These are phyloP conservation scores for Lyophyllum semitale DNA, from an alignment of 768 basidiomycete genomes.

Conservation along the genomic window DNA sequence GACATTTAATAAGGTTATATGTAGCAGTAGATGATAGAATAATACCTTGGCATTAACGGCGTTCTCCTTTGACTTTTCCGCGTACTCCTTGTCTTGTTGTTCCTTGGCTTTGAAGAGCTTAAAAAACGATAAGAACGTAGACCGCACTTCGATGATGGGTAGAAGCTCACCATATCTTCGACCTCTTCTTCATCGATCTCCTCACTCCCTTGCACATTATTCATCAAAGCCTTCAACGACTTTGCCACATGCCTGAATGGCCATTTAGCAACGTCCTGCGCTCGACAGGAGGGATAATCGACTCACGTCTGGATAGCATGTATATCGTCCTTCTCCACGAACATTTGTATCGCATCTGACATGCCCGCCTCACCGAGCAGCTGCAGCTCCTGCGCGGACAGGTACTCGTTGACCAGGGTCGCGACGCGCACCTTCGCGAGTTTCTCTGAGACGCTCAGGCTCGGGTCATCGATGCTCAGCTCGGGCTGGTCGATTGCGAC, in stretches of 20 bases:
- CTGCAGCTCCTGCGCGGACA: constrained; percentile 91
- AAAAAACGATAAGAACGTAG: neutral
- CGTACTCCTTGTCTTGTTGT: constrained; percentile 64
- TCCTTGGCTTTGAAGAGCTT: constrained; percentile 75
- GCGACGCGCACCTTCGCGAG: constrained; percentile 81
- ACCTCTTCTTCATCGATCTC: constrained; percentile 74
- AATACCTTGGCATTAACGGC: constrained; percentile 45
- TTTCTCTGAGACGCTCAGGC: constrained; percentile 67
- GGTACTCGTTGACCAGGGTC: constrained; percentile 88
- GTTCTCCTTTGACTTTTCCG: constrained; percentile 44
- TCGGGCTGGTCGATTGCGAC: constrained; percentile 78
- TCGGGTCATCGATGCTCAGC: constrained; percentile 77
- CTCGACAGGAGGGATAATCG: neutral
- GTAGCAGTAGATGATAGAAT: neutral
- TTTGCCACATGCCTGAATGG: constrained; percentile 61
- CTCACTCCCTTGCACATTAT: constrained; percentile 64
- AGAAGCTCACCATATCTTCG: constrained; percentile 62
- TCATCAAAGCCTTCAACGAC: constrained; percentile 63
- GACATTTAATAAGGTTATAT: neutral
- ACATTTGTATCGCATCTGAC: constrained; percentile 92
- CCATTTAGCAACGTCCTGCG: constrained; percentile 1
- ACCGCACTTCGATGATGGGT: neutral
- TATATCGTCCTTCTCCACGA: constrained; percentile 96
- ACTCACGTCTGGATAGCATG: constrained; percentile 88
- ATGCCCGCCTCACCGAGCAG: constrained; percentile 87